Conservation (phyloP, 768 basidiomycete species). For the Tricholoma sp. region DNA sequence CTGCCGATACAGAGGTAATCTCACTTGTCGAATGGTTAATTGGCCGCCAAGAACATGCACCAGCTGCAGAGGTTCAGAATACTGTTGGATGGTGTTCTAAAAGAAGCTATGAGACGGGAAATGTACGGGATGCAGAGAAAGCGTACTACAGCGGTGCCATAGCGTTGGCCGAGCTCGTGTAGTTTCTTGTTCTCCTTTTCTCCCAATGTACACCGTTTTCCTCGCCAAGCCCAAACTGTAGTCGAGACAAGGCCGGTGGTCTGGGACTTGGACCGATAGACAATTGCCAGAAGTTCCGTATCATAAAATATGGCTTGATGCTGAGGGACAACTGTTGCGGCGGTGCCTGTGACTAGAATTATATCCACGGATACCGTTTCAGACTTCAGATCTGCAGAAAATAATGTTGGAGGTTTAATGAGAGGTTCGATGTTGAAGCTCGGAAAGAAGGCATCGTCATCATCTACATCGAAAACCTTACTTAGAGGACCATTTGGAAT, state of each 20-base stretch:
- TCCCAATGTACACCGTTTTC: constrained; percentile 45
- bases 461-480: constrained; percentile 24
- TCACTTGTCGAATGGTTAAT: constrained; percentile 72
- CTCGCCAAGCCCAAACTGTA: constrained; percentile 74
- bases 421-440: constrained; percentile 43
- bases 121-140: constrained; percentile 1
- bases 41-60: constrained; percentile 62
- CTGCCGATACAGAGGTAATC: neutral
- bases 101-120: neutral
- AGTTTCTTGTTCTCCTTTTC: constrained; percentile 64
- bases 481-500: neutral
- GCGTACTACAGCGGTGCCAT: constrained; percentile 56
- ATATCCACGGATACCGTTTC: constrained; percentile 73
- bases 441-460: constrained; percentile 40
- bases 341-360: constrained; percentile 50
- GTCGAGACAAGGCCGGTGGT: constrained; percentile 63
- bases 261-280: constrained; percentile 64
- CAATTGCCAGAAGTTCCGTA: constrained; percentile 59
- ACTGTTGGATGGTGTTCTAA: constrained; percentile 48
- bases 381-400: constrained; percentile 10
- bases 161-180: constrained; percentile 66
- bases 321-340: constrained; percentile 39
- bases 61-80: constrained; percentile 58
- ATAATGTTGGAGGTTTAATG: constrained; percentile 23
- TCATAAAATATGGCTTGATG: constrained; percentile 65